These are phyloP conservation scores for Papiliotrema terrestris DNA, from an alignment of 1,284 basidiomycete species.

Conservation along the genomic window DNA sequence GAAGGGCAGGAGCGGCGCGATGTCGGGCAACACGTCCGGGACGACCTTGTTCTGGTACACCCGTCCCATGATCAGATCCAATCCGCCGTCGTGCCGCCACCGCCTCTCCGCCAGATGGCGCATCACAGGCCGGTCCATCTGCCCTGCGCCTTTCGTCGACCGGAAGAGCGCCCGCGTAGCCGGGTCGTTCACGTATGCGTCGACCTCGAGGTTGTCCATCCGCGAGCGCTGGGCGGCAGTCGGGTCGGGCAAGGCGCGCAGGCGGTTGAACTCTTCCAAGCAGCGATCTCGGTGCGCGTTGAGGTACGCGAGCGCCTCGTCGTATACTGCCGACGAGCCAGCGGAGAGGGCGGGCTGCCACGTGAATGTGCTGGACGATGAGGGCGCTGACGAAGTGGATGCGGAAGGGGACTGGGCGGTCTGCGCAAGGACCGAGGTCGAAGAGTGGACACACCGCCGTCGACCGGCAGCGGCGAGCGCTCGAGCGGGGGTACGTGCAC, in stretches of 20 bases:
- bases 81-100: constrained; percentile 77
- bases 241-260: constrained; percentile 9
- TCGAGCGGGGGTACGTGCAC: constrained; percentile 1
- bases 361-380: constrained; percentile 12
- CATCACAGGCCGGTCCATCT: constrained; percentile 60
- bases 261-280: constrained; percentile 9
- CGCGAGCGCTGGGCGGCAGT: constrained; percentile 7
- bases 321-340: constrained; percentile 43
- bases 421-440: too few species aligned
- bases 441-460: background rate
- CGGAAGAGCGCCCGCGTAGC: constrained; percentile 32
- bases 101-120: constrained; percentile 74
- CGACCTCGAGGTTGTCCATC: constrained; percentile 35
- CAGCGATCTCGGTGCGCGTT: constrained; percentile 10
- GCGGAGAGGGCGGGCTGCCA: constrained; percentile 40
- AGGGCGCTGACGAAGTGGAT: constrained; percentile 13
- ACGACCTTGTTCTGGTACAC: constrained; percentile 83
- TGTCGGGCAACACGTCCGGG: constrained; percentile 73
- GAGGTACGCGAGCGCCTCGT: constrained; percentile 41
- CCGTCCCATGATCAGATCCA: constrained; percentile 89
- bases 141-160: constrained; percentile 36
- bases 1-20: constrained; percentile 58
- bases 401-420: background rate
- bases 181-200: constrained; percentile 44
- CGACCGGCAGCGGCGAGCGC: background rate